Evolutionary conservation across 2,329 filamentous ascomycete genomes (phyloP).

Genomic region (Aphanocladium album): DNA sequence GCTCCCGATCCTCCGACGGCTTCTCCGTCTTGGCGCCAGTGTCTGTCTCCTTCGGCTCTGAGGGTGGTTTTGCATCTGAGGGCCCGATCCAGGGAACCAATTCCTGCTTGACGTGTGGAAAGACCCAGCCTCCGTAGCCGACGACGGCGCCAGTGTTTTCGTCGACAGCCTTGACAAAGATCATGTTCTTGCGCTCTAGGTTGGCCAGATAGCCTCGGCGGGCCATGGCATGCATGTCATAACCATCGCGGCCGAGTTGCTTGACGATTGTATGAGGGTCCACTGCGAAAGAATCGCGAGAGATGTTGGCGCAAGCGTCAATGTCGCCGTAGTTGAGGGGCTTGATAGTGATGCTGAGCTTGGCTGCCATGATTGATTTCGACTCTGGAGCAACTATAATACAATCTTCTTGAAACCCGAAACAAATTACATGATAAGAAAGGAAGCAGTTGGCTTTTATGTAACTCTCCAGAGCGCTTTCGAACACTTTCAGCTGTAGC

Average conservation of each 20-base stretch:
- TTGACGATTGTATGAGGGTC: slow-evolving; percentile 16
- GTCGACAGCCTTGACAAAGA: slow-evolving; percentile 15
- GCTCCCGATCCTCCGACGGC: background rate
- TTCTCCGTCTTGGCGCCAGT: background rate
- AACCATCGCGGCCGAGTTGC: slow-evolving; percentile 12
- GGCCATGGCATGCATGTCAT: slow-evolving; percentile 14
- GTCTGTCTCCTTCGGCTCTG: background rate
- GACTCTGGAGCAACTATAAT: no score
- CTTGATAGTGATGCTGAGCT: slow-evolving; percentile 10
- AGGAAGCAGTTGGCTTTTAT: no score
- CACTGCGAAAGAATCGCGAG: slow-evolving; percentile 9
- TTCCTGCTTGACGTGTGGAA: slow-evolving; percentile 2
- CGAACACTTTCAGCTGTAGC: no score
- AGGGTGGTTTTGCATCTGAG: slow-evolving; percentile 6
- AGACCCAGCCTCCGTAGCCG: slow-evolving; percentile 14
- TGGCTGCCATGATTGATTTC: no score
- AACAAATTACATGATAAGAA: no score
- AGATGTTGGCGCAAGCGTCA: slow-evolving; percentile 9
- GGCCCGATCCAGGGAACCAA: slow-evolving; percentile 5
- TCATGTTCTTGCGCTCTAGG: slow-evolving; percentile 7
- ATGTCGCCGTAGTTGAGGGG: slow-evolving; percentile 14
- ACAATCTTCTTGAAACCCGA: no score
- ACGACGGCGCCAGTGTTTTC: slow-evolving; percentile 5
- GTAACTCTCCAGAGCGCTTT: no score
- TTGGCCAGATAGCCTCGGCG: slow-evolving; percentile 3